Base-by-base conservation (phyloP, 306 rosid species). In the Arachis stenosperma region DNA sequence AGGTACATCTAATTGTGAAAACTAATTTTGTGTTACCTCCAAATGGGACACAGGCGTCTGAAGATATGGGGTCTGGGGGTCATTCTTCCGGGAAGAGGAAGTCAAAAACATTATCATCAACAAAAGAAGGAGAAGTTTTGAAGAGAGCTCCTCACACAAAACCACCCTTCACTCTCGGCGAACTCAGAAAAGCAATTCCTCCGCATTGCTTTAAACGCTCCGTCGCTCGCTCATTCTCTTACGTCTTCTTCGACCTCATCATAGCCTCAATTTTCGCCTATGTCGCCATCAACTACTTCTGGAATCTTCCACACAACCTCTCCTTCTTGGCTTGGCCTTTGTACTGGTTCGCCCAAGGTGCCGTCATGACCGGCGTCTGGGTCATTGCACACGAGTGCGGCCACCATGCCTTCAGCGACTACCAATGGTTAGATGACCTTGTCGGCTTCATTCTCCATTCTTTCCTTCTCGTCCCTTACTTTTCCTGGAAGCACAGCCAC, bases 401-500 rank as follows among this genome's bases (percentile, higher is more conserved):
- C 30, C 83, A 79, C 30, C 83, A 73, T 7, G 79, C 83, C 0
- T 92, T 92, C 36, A 92, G 96, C 7, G 86, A 89, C 41, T 78
- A 86, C 55, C 90, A 86, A 47, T 88, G 86, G 93, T 82, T 92
- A 0, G 98, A 92, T 46, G 98, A 92, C 66, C 51, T 70, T 0
- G 89, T 90, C 3, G 98, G 96, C 14, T 68, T 92, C 0, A 10
- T 90, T 63, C 87, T 90, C 68, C 98, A 92, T 57, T 92, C 98
- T 0, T 29, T 12, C 4, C 90, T 92, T 5, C 71, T 92, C 0
- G 94, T 90, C 13, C 94, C 96, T 0, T 92, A 90, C 74, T 90
- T 92, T 47, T 92, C 96, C 2, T 92, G 96, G 98, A 92, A 92
- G 27, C 88, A 92, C 12, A 90, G 96, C 68, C 98, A 89, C 46